phyloP scores from a whole-genome alignment of 2,329 filamentous ascomycete species.

The Neopestalotiopsis sp. region DNA sequence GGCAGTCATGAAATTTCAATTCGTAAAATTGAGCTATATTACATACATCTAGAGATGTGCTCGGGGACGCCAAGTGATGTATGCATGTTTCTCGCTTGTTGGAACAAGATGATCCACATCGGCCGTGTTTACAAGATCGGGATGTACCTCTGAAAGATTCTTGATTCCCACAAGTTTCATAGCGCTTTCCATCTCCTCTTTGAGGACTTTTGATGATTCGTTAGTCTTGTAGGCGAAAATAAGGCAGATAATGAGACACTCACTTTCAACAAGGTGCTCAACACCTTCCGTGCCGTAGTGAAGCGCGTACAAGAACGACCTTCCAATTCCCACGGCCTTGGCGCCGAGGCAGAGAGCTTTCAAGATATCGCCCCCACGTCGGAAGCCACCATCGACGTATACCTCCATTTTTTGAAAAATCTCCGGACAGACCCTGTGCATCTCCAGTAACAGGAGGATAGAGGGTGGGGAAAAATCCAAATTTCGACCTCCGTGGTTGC shows the following conservation, averaged over 20 bases:
- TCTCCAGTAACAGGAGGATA: slow-evolving; percentile 65
- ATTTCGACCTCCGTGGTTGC: slow-evolving; percentile 71
- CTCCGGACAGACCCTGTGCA: slow-evolving; percentile 64
- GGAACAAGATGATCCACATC: slow-evolving; percentile 54
- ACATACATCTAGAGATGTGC: slow-evolving; percentile 12
- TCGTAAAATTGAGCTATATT: too few species aligned
- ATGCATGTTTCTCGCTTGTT: slow-evolving; percentile 46
- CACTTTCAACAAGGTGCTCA: slow-evolving; percentile 57
- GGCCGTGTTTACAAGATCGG: slow-evolving; percentile 62
- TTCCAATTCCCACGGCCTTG: slow-evolving; percentile 65
- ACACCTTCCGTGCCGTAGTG: slow-evolving; percentile 65
- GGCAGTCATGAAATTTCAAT: too few species aligned
- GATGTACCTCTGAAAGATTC: slow-evolving; percentile 61
- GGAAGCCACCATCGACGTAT: slow-evolving; percentile 68
- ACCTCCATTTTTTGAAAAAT: slow-evolving; percentile 66
- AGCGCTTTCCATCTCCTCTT: slow-evolving; percentile 67
- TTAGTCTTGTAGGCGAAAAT: slow-evolving; percentile 5
- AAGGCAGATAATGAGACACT: slow-evolving; percentile 31
- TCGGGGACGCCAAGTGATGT: slow-evolving; percentile 44
- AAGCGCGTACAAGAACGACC: slow-evolving; percentile 64
- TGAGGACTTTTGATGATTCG: slow-evolving; percentile 40
- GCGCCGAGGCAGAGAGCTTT: slow-evolving; percentile 71
- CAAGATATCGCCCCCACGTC: slow-evolving; percentile 69
- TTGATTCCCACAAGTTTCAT: slow-evolving; percentile 71
- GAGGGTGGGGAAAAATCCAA: slow-evolving; percentile 57